Base-by-base conservation (phyloP, 2,329 filamentous ascomycete species). In the Dactylellina drechsleri region DNA sequence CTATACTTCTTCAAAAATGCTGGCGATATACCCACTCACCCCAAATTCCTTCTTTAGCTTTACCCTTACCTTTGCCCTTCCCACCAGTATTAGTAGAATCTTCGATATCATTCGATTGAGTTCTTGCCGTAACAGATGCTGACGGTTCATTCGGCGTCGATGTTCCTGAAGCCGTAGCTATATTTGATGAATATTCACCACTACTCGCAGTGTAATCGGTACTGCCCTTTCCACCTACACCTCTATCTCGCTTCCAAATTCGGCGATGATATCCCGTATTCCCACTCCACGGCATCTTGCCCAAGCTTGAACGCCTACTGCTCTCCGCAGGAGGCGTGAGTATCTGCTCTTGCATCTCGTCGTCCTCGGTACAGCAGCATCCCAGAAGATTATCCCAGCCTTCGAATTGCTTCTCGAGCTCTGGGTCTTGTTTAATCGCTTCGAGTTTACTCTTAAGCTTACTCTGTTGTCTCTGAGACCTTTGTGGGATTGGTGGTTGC, bases 241-340 rank as follows among this genome's bases (percentile, higher is more conserved):
- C 71, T n/a, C 71, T 60, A n/a, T 67, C 71, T 13, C 71, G 52
- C 40, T 75, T 75, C 71, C 71, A 75, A 43, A 75, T 75, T 12
- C 64, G 59, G 18, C 36, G 58, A 12, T 75, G 71, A 12, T 68
- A 75, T 23, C 71, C 71, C 1, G 50, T 31, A 43, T 59, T 75
- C 16, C 71, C 71, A 13, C 43, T 58, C 64, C 64, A 68, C 8
- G 54, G 40, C 7, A 41, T 50, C 28, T 60, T 75, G 2, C 45
- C 64, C 2, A 60, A 8, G 18, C 53, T 68, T 7, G 57, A 23
- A 7, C 60, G 53, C 28, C 18, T 49, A 8, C 23, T 60, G 15
- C n/a, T 16, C 6, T 43, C 64, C 1, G 28, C 52, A 3, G 58
- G 36, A n/a, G 52, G 47, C 7, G 47, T 47, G 2, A 64, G 31